phyloP scores from a whole-genome alignment of 2,329 filamentous ascomycete species.

The Mollisiaceae sp. region DNA sequence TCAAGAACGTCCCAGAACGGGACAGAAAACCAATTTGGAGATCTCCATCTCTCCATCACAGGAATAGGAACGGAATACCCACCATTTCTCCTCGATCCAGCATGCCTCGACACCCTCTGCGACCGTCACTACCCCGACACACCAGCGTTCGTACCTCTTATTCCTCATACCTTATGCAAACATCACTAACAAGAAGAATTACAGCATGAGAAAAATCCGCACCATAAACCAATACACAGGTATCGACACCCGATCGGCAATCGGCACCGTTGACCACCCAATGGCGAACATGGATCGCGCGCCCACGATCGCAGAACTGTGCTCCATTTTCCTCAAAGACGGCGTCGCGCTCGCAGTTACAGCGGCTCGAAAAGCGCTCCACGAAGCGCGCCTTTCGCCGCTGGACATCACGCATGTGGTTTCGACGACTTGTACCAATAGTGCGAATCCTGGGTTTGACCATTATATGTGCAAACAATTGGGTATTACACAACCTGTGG shows the following conservation, averaged over 20 bases:
- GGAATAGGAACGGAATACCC: constrained; percentile 67
- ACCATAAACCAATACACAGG: constrained; percentile 69
- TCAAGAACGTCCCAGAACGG: constrained; percentile 27
- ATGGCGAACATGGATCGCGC: constrained; percentile 60
- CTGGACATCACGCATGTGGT: constrained; percentile 69
- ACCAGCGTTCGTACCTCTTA: constrained; percentile 55
- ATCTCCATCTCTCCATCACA: constrained; percentile 64
- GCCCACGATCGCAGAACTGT: constrained; percentile 61
- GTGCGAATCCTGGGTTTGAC: constrained; percentile 71
- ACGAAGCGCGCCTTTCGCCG: constrained; percentile 57
- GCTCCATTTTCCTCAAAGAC: constrained; percentile 59
- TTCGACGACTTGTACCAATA: constrained; percentile 71
- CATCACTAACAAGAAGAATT: constrained; percentile 19
- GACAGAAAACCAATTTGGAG: constrained; percentile 42
- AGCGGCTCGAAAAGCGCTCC: constrained; percentile 60
- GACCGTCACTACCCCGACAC: constrained; percentile 64
- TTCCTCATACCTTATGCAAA: background rate
- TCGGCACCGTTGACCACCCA: constrained; percentile 65
- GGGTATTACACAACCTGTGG: constrained; percentile 60
- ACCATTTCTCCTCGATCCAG: constrained; percentile 56
- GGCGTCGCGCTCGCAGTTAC: constrained; percentile 62
- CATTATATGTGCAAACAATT: constrained; percentile 66
- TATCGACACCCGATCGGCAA: constrained; percentile 66
- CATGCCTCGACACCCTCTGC: constrained; percentile 57
- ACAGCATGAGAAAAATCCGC: constrained; percentile 66